phyloP scores from a whole-genome alignment of 1,284 basidiomycete genomes.

The Boletus sp. region DNA sequence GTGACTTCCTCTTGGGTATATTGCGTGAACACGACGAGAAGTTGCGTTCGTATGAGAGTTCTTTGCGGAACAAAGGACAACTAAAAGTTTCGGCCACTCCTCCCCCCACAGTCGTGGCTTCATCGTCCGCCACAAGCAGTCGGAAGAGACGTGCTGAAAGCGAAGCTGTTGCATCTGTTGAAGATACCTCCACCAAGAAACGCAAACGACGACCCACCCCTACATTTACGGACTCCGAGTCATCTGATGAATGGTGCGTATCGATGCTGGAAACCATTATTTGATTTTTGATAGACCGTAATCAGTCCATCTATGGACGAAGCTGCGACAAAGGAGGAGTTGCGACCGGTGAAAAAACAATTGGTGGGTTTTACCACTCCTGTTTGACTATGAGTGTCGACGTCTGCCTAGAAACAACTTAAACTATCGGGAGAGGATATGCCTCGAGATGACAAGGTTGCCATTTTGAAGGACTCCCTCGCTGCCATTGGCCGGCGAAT shows the following conservation, averaged over 20 bases:
- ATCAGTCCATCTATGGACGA: slow-evolving; percentile 94
- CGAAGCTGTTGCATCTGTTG: slow-evolving; percentile 74
- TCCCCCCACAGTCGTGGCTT: slow-evolving; percentile 60
- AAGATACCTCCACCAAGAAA: slow-evolving; percentile 64
- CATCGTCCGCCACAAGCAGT: slow-evolving; percentile 57
- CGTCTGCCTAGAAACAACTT: slow-evolving; percentile 75
- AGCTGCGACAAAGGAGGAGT: slow-evolving; percentile 87
- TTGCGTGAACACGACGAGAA: slow-evolving; percentile 93
- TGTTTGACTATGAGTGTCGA: slow-evolving; percentile 8
- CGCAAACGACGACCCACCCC: slow-evolving; percentile 86
- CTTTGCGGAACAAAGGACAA: slow-evolving; percentile 60
- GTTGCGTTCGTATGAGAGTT: slow-evolving; percentile 77
- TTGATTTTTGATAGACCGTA: slow-evolving; percentile 4
- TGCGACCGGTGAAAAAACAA: slow-evolving; percentile 96
- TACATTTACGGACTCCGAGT: slow-evolving; percentile 87
- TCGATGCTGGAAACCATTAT: background rate
- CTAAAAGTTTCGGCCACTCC: slow-evolving; percentile 66
- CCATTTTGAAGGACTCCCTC: slow-evolving; percentile 92
- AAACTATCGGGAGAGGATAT: slow-evolving; percentile 91
- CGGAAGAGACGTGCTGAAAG: slow-evolving; percentile 75
- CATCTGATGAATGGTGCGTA: slow-evolving; percentile 81
- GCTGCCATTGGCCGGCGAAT: slow-evolving; percentile 93
- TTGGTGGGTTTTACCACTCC: slow-evolving; percentile 52
- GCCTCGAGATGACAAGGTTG: slow-evolving; percentile 91
- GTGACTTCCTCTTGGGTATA: slow-evolving; percentile 89